Conservation (phyloP, 192 early-diverging fungal genomes). For the Obelidium mucronatum region DNA sequence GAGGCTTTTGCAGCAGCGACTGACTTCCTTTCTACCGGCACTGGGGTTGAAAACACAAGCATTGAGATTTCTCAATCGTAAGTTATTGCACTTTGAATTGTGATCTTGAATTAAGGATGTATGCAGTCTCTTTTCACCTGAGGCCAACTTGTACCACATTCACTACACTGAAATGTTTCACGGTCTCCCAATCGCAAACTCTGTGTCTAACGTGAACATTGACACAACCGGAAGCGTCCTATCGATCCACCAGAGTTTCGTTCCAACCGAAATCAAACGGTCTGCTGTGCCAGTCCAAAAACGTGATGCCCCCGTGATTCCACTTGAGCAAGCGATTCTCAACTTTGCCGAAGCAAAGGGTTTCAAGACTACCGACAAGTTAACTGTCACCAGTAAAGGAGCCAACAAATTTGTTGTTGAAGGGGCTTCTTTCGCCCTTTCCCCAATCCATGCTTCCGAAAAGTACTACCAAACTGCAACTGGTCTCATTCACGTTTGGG, state of each 20-base stretch:
- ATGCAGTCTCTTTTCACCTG: neutral
- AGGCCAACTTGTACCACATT: neutral
- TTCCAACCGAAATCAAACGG: neutral
- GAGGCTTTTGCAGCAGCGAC: neutral
- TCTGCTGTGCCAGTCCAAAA: neutral
- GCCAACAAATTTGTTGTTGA: neutral
- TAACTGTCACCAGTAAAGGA: neutral
- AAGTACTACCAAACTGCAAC: slow-evolving; percentile 28
- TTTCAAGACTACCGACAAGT: slow-evolving; percentile 11
- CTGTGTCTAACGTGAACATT: slow-evolving; percentile 20
- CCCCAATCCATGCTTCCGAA: neutral
- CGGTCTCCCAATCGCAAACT: slow-evolving; percentile 29
- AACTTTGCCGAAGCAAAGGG: neutral
- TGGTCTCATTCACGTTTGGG: slow-evolving; percentile 25
- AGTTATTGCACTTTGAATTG: neutral
- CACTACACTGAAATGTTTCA: slow-evolving; percentile 12
- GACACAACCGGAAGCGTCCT: neutral
- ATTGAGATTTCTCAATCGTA: neutral
- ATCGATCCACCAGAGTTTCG: neutral
- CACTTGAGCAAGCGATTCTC: slow-evolving; percentile 2
- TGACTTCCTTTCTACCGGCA: neutral
- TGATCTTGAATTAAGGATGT: too few species aligned
- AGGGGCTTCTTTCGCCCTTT: slow-evolving; percentile 6
- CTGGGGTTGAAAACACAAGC: neutral
- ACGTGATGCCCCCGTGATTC: neutral